These are phyloP conservation scores for Diplosphaera chodatii DNA, from an alignment of 139 green algal species.

Conservation along the genomic window DNA sequence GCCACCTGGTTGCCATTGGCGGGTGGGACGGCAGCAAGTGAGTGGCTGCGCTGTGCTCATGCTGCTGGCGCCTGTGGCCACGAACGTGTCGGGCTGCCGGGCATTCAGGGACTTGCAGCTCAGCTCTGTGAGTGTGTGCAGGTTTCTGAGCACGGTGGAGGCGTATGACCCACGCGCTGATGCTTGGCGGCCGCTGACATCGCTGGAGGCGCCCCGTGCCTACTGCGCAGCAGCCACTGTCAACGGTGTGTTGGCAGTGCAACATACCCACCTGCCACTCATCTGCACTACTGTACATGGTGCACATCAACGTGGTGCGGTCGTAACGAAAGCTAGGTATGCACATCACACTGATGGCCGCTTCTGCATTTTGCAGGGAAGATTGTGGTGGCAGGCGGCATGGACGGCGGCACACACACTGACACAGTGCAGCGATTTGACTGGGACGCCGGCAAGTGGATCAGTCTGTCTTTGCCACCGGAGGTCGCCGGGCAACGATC, in stretches of 20 bases:
- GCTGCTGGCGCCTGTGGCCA: no score
- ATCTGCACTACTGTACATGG: no score
- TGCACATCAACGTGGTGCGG: no score
- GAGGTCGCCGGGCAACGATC: conserved; percentile 10
- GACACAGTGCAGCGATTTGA: conserved; percentile 23
- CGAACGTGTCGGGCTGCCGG: neutral
- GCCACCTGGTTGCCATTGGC: conserved; percentile 11
- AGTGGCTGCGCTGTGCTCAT: no score
- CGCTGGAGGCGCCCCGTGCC: conserved; percentile 17
- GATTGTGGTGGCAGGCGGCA: neutral
- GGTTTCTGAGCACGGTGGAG: conserved; percentile 12
- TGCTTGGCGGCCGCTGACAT: conserved; percentile 10
- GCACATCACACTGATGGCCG: no score
- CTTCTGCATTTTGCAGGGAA: neutral
- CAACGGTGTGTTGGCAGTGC: conserved; percentile 19
- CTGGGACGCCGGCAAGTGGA: conserved; percentile 5
- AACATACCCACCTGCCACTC: no score
- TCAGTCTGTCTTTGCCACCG: conserved; percentile 4
- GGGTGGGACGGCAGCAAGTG: conserved; percentile 13
- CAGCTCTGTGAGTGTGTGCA: no score
- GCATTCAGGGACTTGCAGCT: no score
- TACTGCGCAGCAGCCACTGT: conserved; percentile 21
- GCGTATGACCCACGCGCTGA: conserved; percentile 8
- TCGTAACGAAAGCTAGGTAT: no score
- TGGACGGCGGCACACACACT: conserved; percentile 19